Evolutionary conservation across 176 grass and related monocot species (phyloP), one percentile per base, ranked within the genome.

Genomic region (Hyparrhenia diplandra): DNA sequence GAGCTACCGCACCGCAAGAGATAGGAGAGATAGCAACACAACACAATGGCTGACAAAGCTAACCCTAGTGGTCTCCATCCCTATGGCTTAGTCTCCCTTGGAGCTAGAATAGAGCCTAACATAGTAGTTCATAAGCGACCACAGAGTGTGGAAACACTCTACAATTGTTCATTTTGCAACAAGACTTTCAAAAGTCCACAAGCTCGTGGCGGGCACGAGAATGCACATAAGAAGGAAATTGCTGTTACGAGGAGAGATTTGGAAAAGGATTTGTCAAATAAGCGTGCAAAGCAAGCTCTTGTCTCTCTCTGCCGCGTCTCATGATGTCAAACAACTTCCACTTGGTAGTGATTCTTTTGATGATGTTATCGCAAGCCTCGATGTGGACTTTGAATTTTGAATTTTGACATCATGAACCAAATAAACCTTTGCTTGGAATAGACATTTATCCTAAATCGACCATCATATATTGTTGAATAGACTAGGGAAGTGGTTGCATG

Each of bases 171-270:
- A 43, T 69, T 81, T 59, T 81, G 78, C 66, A 20, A 23, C 2
- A 70, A 27, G 66, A n/a, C 66, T 21, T 81, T 70, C 52, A 70
- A 28, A 8, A 81, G 34, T 30, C n/a, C 6, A 1, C 65, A 81
- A 3, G 78, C 78, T 70, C 78, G 46, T 81, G 65, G 78, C 13
- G 78, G 78, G 64, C 78, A 81, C 47, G 49, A 81, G 24, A 81
- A 57, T 13, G 65, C 78, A 71, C 78, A 81, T 28, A 81, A 59
- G 66, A 81, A 70, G 78, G 49, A 81, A 70, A 12, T 71, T n/a
- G 65, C 14, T 13, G 17, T 21, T n/a, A 23, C 71, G 30, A 30
- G 78, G 66, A 70, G 23, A 49, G 12, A 18, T 27, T 81, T 57
- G 46, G 37, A 41, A 10, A 32, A 57, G 24, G 64, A 57, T 18